Percentiles rank a stretch among this genome's conserved stretches.
phyloP scores from a whole-genome alignment of 148 eudicot species.

The Vaccinium corymbosum region DNA sequence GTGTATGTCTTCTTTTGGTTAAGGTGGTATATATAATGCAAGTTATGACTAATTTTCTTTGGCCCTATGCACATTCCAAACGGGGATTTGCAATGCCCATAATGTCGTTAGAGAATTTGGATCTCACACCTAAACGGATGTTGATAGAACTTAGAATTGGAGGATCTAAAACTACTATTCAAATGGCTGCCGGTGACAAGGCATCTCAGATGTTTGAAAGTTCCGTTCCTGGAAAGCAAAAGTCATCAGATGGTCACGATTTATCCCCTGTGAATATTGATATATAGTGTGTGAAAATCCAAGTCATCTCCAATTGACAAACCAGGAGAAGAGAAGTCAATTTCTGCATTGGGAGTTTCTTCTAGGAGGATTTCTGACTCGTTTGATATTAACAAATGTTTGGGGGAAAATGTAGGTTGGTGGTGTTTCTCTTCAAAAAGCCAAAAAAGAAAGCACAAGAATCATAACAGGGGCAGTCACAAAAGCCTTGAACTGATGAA shows the following conservation, averaged over 20 bases:
- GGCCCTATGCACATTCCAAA: too few relatives aligned
- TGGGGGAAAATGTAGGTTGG: conserved; percentile 27
- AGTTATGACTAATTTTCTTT: too few relatives aligned
- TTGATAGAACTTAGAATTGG: conserved; percentile 38
- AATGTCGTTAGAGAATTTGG: conserved; percentile 41
- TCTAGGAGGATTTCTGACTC: conserved; percentile 34
- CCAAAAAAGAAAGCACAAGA: conserved; percentile 51
- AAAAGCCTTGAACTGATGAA: conserved; percentile 37
- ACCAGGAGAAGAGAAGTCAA: conserved; percentile 27
- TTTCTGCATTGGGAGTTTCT: conserved; percentile 15
- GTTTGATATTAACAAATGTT: conserved; percentile 22
- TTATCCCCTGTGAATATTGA: conserved; percentile 31
- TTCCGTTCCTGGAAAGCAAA: conserved; percentile 20
- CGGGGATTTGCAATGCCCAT: conserved; percentile 83
- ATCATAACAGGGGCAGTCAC: conserved; percentile 21
- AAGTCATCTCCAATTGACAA: conserved; percentile 14
- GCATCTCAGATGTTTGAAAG: conserved; percentile 18
- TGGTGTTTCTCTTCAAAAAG: conserved; percentile 20
- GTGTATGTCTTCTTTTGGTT: background rate
- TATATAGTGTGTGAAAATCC: conserved; percentile 23
- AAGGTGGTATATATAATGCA: too few relatives aligned
- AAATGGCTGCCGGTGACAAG: too few relatives aligned
- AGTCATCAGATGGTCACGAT: conserved; percentile 33
- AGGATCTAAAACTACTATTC: conserved; percentile 23
- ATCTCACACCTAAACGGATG: conserved; percentile 38